Conservation (phyloP, 176 grass and related monocot genomes). For the Tillandsia leiboldiana region DNA sequence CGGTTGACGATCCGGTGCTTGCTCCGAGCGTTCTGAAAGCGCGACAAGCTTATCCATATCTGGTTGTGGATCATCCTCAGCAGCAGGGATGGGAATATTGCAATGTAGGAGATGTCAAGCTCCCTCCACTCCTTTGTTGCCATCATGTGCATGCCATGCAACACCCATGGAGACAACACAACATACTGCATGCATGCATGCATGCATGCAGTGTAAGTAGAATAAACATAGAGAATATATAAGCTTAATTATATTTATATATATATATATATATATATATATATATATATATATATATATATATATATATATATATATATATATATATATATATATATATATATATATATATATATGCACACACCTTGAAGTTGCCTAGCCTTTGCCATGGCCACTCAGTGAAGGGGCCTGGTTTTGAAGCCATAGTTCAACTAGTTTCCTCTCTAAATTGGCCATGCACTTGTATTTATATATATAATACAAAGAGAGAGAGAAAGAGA, state of each 20-base stretch:
- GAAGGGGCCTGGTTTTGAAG: slow-evolving; percentile 71
- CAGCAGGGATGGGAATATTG: slow-evolving; percentile 42
- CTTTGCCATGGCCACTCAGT: slow-evolving; percentile 90
- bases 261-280: too few species aligned
- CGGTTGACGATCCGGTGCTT: slow-evolving; percentile 55
- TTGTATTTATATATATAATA: neutral
- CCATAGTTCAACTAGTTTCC: slow-evolving; percentile 31
- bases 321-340: too few species aligned
- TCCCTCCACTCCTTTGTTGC: slow-evolving; percentile 37
- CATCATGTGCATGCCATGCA: slow-evolving; percentile 25
- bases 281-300: too few species aligned
- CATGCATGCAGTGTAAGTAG: neutral
- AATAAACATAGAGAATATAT: too few species aligned
- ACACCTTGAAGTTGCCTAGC: slow-evolving; percentile 91
- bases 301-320: too few species aligned
- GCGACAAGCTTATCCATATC: slow-evolving; percentile 58
- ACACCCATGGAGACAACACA: slow-evolving; percentile 55
- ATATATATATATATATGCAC: too few species aligned
- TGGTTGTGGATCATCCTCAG: slow-evolving; percentile 61
- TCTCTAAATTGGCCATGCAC: neutral
- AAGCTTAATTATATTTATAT: too few species aligned
- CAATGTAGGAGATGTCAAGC: slow-evolving; percentile 21
- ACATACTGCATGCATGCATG: slow-evolving; percentile 37
- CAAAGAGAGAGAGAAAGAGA: neutral
- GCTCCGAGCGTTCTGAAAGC: slow-evolving; percentile 73